Conservation (phyloP, 2,329 filamentous ascomycete species). For the Claviceps arundinis region DNA sequence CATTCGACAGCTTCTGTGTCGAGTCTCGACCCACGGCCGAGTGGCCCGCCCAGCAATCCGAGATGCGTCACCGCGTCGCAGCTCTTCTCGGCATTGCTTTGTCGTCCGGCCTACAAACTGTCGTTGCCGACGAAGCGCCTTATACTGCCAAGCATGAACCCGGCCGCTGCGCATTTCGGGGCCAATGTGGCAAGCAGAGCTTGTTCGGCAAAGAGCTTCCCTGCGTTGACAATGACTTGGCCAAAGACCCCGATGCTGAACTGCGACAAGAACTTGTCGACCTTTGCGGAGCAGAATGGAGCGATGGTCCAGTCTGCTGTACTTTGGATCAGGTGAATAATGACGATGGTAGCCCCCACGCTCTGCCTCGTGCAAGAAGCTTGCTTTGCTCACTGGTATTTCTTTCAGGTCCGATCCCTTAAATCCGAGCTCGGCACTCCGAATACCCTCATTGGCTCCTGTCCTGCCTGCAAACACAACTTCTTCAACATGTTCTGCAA, state of each 20-base stretch:
- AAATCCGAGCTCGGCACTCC: constrained; percentile 77
- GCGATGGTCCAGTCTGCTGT: constrained; percentile 73
- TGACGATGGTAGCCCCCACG: constrained; percentile 4
- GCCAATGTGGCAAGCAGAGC: constrained; percentile 80
- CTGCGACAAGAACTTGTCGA: constrained; percentile 67
- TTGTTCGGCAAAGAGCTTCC: constrained; percentile 84
- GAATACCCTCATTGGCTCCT: constrained; percentile 79
- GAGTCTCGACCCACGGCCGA: constrained; percentile 1
- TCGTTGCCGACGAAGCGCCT: constrained; percentile 13
- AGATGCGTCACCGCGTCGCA: constrained; percentile 21
- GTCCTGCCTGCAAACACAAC: constrained; percentile 94
- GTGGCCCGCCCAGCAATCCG: constrained; percentile 2
- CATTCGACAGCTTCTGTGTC: background rate
- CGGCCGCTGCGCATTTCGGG: constrained; percentile 80
- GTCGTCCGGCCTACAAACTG: constrained; percentile 13
- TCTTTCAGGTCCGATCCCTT: constrained; percentile 56
- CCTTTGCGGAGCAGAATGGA: constrained; percentile 83
- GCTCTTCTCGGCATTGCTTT: constrained; percentile 19
- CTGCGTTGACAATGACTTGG: constrained; percentile 80
- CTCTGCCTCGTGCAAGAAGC: background rate
- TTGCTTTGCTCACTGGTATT: background rate
- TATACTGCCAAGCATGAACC: constrained; percentile 60
- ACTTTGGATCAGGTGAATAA: constrained; percentile 56
- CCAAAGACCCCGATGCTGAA: constrained; percentile 57
- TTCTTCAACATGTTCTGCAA: constrained; percentile 98